Percentiles rank a stretch among this genome's conserved stretches.
phyloP scores from a whole-genome alignment of 2,329 filamentous ascomycete genomes.

The Stachybotrys echinatus region DNA sequence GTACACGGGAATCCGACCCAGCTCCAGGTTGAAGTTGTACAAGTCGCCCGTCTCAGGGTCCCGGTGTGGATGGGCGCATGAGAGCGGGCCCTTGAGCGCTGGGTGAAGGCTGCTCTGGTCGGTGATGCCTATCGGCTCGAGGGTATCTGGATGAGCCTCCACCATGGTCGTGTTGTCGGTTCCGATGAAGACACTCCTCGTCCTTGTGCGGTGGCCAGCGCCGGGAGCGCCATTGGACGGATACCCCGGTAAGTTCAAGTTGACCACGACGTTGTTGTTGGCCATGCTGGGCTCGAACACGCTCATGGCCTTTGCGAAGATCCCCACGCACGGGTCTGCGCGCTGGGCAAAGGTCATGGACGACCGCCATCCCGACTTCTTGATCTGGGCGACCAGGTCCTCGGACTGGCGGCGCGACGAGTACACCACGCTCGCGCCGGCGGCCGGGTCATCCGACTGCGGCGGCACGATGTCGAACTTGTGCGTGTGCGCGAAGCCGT shows the following conservation, averaged over 20 bases:
- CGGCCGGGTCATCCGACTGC: slow-evolving; percentile 22
- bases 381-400: slow-evolving; percentile 54
- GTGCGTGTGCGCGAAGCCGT: slow-evolving; percentile 67
- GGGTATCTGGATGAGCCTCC: slow-evolving; percentile 61
- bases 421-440: slow-evolving; percentile 50
- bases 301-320: slow-evolving; percentile 68
- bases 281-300: slow-evolving; percentile 39
- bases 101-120: slow-evolving; percentile 60
- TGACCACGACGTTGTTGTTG: slow-evolving; percentile 62
- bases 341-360: slow-evolving; percentile 64
- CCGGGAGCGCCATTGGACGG: slow-evolving; percentile 12
- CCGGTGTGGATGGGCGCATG: slow-evolving; percentile 65
- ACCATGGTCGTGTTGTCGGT: slow-evolving; percentile 55
- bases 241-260: slow-evolving; percentile 58
- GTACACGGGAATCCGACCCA: slow-evolving; percentile 55
- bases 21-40: slow-evolving; percentile 76
- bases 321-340: slow-evolving; percentile 66
- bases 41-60: slow-evolving; percentile 70
- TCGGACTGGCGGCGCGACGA: slow-evolving; percentile 67
- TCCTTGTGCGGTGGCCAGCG: slow-evolving; percentile 28
- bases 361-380: slow-evolving; percentile 50
- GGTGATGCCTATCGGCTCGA: slow-evolving; percentile 66
- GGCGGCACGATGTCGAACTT: slow-evolving; percentile 59
- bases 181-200: slow-evolving; percentile 45
- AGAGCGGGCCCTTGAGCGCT: slow-evolving; percentile 59